These are phyloP conservation scores for Colletotrichum cuscutae DNA, from an alignment of 2,329 filamentous ascomycete genomes.

Conservation along the genomic window DNA sequence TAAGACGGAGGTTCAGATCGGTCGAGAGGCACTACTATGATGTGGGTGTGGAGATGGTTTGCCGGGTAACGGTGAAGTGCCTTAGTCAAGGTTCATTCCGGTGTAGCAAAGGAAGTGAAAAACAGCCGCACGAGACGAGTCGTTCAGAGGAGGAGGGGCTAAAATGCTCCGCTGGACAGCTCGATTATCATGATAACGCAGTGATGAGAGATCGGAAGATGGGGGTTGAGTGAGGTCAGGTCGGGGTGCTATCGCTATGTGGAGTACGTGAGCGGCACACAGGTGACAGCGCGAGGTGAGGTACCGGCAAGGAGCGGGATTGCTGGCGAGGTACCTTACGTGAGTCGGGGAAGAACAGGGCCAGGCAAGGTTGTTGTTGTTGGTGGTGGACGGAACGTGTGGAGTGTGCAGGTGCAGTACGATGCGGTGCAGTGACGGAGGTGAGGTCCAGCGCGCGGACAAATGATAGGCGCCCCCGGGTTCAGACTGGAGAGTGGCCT, in stretches of 20 bases:
- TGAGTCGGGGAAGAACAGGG: neutral
- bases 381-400: constrained; percentile 13
- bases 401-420: neutral
- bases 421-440: constrained; percentile 16
- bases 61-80: neutral
- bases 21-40: constrained; percentile 27
- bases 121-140: constrained; percentile 3
- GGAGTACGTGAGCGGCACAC: constrained; percentile 20
- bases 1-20: constrained; percentile 14
- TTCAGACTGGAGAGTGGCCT: too few species aligned
- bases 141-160: constrained; percentile 8
- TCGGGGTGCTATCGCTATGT: constrained; percentile 30
- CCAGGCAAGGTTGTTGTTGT: neutral
- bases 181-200: constrained; percentile 34
- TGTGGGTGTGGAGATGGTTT: constrained; percentile 7
- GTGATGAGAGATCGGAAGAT: constrained; percentile 27
- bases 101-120: constrained; percentile 5
- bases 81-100: constrained; percentile 15
- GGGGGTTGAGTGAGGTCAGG: constrained; percentile 25
- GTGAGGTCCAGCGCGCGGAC: constrained; percentile 27
- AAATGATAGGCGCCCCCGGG: neutral
- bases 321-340: constrained; percentile 16
- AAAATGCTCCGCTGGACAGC: constrained; percentile 11
- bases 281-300: neutral
- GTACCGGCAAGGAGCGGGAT: constrained; percentile 11